A percentile compares a stretch with the other conserved stretches of the same genome.
phyloP scores from a whole-genome alignment of 495 filamentous ascomycete genomes.

The Terfezia claveryi region DNA sequence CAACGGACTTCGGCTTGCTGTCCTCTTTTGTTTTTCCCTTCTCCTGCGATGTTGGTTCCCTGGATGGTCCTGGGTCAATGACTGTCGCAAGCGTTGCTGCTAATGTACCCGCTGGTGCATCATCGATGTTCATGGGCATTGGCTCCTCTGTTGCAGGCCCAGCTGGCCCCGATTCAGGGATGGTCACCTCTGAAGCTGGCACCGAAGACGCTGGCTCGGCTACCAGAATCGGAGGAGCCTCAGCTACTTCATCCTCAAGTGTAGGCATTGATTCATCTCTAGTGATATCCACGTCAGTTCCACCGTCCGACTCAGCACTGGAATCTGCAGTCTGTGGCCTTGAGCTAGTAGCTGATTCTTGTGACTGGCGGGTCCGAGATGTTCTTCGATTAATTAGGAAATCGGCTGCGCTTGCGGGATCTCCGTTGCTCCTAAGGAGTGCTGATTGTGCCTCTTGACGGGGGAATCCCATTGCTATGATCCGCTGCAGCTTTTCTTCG shows the following conservation, averaged over 20 bases:
- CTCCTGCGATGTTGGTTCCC: neutral
- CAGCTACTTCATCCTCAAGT: slow-evolving; percentile 1
- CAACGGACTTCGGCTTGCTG: slow-evolving; percentile 4
- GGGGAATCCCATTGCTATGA: slow-evolving; percentile 17
- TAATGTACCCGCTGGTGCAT: slow-evolving; percentile 6
- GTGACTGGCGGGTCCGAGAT: slow-evolving; percentile 9
- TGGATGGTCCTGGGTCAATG: neutral
- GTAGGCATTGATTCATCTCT: slow-evolving; percentile 7
- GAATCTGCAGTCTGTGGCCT: slow-evolving; percentile 13
- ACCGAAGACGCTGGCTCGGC: slow-evolving; percentile 1
- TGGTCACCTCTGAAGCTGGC: neutral
- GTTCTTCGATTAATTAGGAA: slow-evolving; percentile 10
- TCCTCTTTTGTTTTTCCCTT: slow-evolving; percentile 19
- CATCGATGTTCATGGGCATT: slow-evolving; percentile 26
- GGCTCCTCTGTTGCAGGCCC: slow-evolving; percentile 7
- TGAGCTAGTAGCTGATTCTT: slow-evolving; percentile 12
- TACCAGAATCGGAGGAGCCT: slow-evolving; percentile 16
- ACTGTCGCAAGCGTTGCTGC: neutral
- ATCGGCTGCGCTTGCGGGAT: slow-evolving; percentile 11
- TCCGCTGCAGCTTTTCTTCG: slow-evolving; percentile 13
- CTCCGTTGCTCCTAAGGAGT: slow-evolving; percentile 12
- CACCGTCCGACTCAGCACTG: slow-evolving; percentile 16
- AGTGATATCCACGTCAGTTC: slow-evolving; percentile 12
- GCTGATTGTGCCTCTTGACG: slow-evolving; percentile 10
- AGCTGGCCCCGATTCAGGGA: neutral